Evolutionary conservation across 306 rosid genomes (phyloP), one percentile per base, ranked within the genome.

Genomic region (Castanea crenata): DNA sequence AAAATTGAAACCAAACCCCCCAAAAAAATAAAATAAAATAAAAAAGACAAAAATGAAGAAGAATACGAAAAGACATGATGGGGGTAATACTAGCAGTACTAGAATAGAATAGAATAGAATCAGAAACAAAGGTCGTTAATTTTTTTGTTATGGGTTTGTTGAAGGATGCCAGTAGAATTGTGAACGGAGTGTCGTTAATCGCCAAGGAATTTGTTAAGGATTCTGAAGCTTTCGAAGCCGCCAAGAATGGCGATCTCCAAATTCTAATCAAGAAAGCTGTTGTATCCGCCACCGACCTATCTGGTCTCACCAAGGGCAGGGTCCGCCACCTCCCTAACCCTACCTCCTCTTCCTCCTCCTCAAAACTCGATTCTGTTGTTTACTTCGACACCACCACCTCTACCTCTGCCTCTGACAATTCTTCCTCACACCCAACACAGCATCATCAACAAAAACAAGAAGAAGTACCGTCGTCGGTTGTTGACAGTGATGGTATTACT

Each of bases 281-380:
- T 32, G 69, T 92, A 55, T 87, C 91, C 31, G 90, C 89, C 86
- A 91, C 98, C 55, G 91, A 92, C 78, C 79, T 94, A 68, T 76
- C 93, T 77, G 97, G 97, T 74, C 82, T 92, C 80, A 94, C 98
- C 61, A 86, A 84, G 73, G 99, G 99, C 80, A 82, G 84, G 21
- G 69, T 81, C 81, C 89, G 83, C 75, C 84, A 78, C 71, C 61
- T 89, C 79, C 34, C 84, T 55, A 31, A 46, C 63, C 88, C 86
- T 57, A 23, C 29, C 73, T 75, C 76, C 29, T 32, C 79, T 29
- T 44, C 51, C 51, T 44, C 27, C 72, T 75, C 75, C 27, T 38
- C 79, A 29, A 52, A 73, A 29, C 1, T 81, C 38, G 85, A 79
- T 64, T 90, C 92, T 65, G 86, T 89, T 52, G 86, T 91, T 69